Conservation (phyloP, 2,329 filamentous ascomycete species). For the Cladosporium cucumerinum region DNA sequence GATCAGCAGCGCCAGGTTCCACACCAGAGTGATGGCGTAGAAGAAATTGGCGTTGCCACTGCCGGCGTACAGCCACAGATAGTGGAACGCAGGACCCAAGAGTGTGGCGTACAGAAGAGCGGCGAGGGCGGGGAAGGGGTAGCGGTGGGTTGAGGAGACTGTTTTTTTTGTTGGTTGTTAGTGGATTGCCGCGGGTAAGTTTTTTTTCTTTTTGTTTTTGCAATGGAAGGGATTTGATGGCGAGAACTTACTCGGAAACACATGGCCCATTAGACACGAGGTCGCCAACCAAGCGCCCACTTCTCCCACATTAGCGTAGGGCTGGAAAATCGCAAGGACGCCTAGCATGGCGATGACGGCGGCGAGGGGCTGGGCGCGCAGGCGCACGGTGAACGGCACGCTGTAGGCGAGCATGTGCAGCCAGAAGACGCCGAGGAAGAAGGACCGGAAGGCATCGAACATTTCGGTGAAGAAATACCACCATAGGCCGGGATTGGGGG, state of each 20-base stretch:
- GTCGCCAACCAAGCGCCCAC: slow-evolving; percentile 80
- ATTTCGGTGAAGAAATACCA: slow-evolving; percentile 99
- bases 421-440: slow-evolving; percentile 98
- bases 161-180: background rate
- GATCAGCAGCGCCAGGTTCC: slow-evolving; percentile 85
- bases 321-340: slow-evolving; percentile 92
- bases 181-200: background rate
- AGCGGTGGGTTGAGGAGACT: slow-evolving; percentile 70
- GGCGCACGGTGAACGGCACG: slow-evolving; percentile 75
- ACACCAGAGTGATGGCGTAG: slow-evolving; percentile 98
- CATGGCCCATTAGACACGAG: slow-evolving; percentile 81
- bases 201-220: no score
- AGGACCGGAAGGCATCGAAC: slow-evolving; percentile 95
- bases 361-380: slow-evolving; percentile 82
- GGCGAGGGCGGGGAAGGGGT: slow-evolving; percentile 81
- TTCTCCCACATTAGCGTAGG: slow-evolving; percentile 90
- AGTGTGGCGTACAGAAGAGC: slow-evolving; percentile 84
- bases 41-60: slow-evolving; percentile 99
- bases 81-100: slow-evolving; percentile 90
- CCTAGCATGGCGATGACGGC: slow-evolving; percentile 81
- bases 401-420: slow-evolving; percentile 89
- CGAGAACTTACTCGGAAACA: slow-evolving; percentile 62
- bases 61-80: slow-evolving; percentile 97
- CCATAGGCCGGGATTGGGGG: slow-evolving; percentile 94
- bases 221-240: background rate